These are phyloP conservation scores for Pseudocercospora pini-densiflorae DNA, from an alignment of 2,329 filamentous ascomycete genomes.

Conservation along the genomic window DNA sequence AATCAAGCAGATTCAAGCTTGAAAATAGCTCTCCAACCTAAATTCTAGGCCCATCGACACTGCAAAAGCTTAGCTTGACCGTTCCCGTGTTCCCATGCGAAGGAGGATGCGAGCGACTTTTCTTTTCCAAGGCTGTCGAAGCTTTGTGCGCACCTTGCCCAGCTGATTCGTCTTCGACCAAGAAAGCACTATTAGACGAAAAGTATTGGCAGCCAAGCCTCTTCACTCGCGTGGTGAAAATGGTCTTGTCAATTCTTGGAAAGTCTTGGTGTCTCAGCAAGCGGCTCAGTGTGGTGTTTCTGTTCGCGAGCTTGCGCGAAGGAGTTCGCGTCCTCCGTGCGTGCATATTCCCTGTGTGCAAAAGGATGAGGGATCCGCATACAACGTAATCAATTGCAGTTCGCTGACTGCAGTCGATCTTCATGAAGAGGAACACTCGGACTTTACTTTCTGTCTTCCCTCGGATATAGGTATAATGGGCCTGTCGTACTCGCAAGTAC, in stretches of 20 bases:
- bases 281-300: background rate
- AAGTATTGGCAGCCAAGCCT: background rate
- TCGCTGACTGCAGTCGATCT: conserved; percentile 1
- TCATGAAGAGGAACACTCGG: background rate
- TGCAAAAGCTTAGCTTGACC: conserved; percentile 18
- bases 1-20: conserved; percentile 9
- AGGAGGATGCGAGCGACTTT: background rate
- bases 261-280: conserved; percentile 1
- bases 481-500: background rate
- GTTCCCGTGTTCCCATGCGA: background rate
- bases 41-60: conserved; percentile 7
- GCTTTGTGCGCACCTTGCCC: background rate
- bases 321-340: conserved; percentile 1
- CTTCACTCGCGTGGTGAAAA: background rate
- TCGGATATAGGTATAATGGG: background rate
- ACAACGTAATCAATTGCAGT: background rate
- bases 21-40: conserved; percentile 21
- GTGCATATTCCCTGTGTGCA: background rate
- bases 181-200: background rate
- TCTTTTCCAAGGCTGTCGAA: background rate
- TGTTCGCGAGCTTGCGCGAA: conserved; percentile 2
- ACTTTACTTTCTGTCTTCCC: background rate
- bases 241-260: conserved; percentile 1
- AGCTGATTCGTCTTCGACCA: background rate
- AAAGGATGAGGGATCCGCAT: background rate